phyloP scores from a whole-genome alignment of 768 basidiomycete species.

The Leccinum subtestaceum region DNA sequence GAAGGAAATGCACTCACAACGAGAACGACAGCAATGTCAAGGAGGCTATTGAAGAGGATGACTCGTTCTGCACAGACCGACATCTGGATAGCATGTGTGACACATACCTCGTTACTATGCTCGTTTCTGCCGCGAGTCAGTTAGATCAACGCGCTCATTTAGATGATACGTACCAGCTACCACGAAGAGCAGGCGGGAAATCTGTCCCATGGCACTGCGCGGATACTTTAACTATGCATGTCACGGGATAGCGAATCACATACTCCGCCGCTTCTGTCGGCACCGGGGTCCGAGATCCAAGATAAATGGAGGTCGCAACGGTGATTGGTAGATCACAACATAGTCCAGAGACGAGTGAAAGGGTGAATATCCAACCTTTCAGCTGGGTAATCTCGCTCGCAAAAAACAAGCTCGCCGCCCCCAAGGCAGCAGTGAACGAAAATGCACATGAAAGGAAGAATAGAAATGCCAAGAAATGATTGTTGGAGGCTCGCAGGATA shows the following conservation, averaged over 20 bases:
- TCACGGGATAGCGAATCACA: background rate
- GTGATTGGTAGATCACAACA: conserved; percentile 19
- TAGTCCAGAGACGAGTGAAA: conserved; percentile 16
- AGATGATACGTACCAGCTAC: conserved; percentile 13
- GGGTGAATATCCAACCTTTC: conserved; percentile 19
- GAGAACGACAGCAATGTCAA: conserved; percentile 3
- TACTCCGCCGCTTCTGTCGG: conserved; percentile 6
- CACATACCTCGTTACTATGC: conserved; percentile 12
- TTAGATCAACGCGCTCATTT: background rate
- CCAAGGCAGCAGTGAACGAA: conserved; percentile 22
- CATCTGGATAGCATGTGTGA: background rate
- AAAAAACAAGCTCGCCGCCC: conserved; percentile 21
- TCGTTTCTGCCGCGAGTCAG: conserved; percentile 19
- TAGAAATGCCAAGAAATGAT: conserved; percentile 10
- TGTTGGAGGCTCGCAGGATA: conserved; percentile 16
- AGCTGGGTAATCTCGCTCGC: background rate
- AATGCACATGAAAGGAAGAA: conserved; percentile 18
- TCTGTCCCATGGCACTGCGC: conserved; percentile 3
- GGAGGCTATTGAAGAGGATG: conserved; percentile 5
- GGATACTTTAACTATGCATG: background rate
- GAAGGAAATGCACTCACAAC: conserved; percentile 9
- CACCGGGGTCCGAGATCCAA: conserved; percentile 1
- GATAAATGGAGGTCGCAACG: conserved; percentile 6
- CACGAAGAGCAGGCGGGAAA: conserved; percentile 2
- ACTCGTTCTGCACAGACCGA: background rate